Percentiles rank a stretch among this genome's conserved stretches.
phyloP scores from a whole-genome alignment of 306 rosid genomes.

The Gastrolobium bilobum region DNA sequence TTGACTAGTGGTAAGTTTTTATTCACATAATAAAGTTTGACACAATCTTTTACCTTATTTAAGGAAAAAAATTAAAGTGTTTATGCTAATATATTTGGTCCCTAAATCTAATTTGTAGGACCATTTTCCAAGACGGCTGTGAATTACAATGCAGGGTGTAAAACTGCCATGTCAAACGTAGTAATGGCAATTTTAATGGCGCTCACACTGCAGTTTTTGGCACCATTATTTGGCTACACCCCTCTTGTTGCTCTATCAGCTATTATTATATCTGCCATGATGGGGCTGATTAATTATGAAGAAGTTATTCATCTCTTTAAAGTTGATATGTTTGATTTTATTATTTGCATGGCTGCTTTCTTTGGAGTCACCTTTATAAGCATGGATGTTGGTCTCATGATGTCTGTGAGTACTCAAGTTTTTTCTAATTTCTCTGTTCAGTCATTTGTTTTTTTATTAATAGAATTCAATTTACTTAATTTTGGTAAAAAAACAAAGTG shows the following conservation, averaged over 20 bases:
- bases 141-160: slow-evolving; percentile 83
- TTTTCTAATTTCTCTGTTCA: background rate
- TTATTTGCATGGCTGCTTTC: slow-evolving; percentile 76
- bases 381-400: slow-evolving; percentile 78
- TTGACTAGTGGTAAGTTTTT: slow-evolving; percentile 79
- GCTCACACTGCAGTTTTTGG: slow-evolving; percentile 69
- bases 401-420: slow-evolving; percentile 66
- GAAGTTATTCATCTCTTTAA: slow-evolving; percentile 65
- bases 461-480: background rate
- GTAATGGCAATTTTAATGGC: slow-evolving; percentile 68
- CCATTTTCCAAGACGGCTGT: slow-evolving; percentile 98
- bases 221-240: slow-evolving; percentile 83
- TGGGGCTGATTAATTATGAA: slow-evolving; percentile 68
- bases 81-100: background rate
- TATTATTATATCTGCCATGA: slow-evolving; percentile 85
- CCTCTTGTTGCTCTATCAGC: slow-evolving; percentile 86
- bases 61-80: background rate
- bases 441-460: background rate
- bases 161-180: slow-evolving; percentile 72
- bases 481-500: too few species aligned
- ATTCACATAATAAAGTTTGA: background rate
- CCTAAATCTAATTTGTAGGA: slow-evolving; percentile 56
- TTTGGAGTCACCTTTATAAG: slow-evolving; percentile 65
- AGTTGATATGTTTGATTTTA: slow-evolving; percentile 87
- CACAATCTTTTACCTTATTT: too few species aligned